Evolutionary conservation across 331 rosid species (phyloP), one percentile per base, ranked within the genome.

Genomic region (Stylosanthes scabra): DNA sequence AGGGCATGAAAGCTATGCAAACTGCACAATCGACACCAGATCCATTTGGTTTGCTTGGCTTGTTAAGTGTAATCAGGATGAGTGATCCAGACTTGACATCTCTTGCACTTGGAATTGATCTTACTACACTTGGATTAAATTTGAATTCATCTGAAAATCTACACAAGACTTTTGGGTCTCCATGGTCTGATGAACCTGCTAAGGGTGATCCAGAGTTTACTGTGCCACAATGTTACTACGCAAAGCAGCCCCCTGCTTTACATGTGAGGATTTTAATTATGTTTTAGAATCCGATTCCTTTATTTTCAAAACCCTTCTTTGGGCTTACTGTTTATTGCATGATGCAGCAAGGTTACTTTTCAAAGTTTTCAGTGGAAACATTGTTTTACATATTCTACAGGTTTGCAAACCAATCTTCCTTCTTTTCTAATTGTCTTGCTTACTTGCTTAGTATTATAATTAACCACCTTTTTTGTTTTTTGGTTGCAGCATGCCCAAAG

Each of bases 101-200:
- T 41, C 98, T 92, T 51, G 99, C 99, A 7, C 97, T 92, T 78
- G 99, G 99, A 79, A 88, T 95, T 82, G 98, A 95, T 80, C 87
- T 95, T 71, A 92, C 99, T 8, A 92, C 93, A 8, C 90, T 95
- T 6, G 99, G 99, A 39, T 86, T 95, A 55, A 88, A 92, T 85
- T 85, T 95, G 88, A 95, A 95, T 84, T 92, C 99, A 63, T 62
- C 93, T 9, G 99, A 95, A 66, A 92, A 92, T 80, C 97, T 95
- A 70, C 97, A 95, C 74, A 92, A 92, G 82, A 90, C 90, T 66
- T 95, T 95, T 80, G 96, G 93, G 55, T 95, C 99, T 70, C 99
- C 99, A 15, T 95, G 99, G 99, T 89, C 97, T 59, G 98, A 95
- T 28, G 99, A 88, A 83, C 91, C 98, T 3, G 93, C 90, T 47